Evolutionary conservation across 106 monocot species (phyloP), one percentile per base, ranked within the genome.

Genomic region (Posidonia australis): DNA sequence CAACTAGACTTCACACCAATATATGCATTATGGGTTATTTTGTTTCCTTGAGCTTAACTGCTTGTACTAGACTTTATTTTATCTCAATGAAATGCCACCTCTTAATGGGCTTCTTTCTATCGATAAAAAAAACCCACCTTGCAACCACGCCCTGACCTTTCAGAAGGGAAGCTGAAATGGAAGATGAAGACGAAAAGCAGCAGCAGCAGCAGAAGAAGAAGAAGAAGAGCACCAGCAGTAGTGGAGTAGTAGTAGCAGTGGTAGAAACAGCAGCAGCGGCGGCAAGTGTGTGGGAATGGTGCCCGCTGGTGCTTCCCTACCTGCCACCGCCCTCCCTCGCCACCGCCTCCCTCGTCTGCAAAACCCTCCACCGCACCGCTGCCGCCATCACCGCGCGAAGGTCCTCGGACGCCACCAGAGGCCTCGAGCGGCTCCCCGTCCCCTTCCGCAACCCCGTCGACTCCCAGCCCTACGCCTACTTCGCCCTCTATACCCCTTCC

Each of bases 361-460:
- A n/a, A 14, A 7, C 52, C 67, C 60, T 75, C 67, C 53, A 49
- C 61, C 51, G 51, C 11, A 29, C 44, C 6, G 44, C 43, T 53
- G 7, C 49, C 12, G 25, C 43, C 51, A 28, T 75, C 0, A 67
- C 61, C 31, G 24, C 61, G 21, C 60, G 42, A 11, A 21, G 74
- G 1, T 13, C 51, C 31, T 67, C 67, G 51, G 74, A 75, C 27
- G 74, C 74, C 51, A 22, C 74, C 60, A 23, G 67, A 6, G 68
- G 62, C 13, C 67, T 67, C 32, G 74, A 75, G 68, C 10, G 10
- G 46, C 74, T 9, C 51, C 74, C 74, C n/a, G n/a, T 75, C 61
- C 67, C 74, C 60, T 75, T 75, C 67, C 58, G 10, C 14, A 60
- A 47, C 49, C 18, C 53, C 0, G 25, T 16, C 57, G 52, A 20